Base-by-base conservation (phyloP, 371 early-diverging fungal genomes). In the Rhizopus microsporus region DNA sequence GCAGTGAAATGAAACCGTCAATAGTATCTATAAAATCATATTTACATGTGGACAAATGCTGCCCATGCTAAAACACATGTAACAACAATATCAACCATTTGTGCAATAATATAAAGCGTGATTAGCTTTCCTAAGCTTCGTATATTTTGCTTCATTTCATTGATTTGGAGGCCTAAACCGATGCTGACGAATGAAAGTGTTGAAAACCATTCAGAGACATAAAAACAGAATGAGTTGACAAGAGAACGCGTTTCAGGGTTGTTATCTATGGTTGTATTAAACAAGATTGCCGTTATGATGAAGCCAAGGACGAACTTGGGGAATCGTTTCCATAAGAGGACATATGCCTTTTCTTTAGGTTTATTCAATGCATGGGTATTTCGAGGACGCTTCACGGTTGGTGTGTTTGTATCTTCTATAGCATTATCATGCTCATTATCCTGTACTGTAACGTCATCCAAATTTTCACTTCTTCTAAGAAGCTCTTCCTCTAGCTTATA, bases 301-400 rank as follows among this genome's bases (percentile, higher is more conserved):
- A 85, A 85, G 0, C 86, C 86, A 42, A 85, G 63, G 0, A 85
- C 84, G 56, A 85, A 85, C 44, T 85, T 85, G 4, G 86, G 86
- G 57, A 85, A 85, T 5, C 86, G 74, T 17, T 74, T 72, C 84
- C 84, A 85, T 6, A 83, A 56, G 40, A 83, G 31, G 0, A 79
- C 65, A 9, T 67, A 57, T 1, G 74, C 63, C 23, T 56, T 72
- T 48, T 61, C 64, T 59, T 57, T 56, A 3, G 57, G 72, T 17
- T 40, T 10, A 12, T 59, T 54, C 23, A 54, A 38, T 0, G 43
- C 51, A 32, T 54, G 54, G 17, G 51, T 57, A 16, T 61, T 66
- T 7, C 40, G 35, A 13, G 66, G 66, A 39, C 60, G 58, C 29
- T 59, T 61, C 5, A 61, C 62, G 17, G 62, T 60, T 29, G 72